Percentiles rank a stretch among this genome's conserved stretches.
phyloP scores from a whole-genome alignment of 2,329 filamentous ascomycete genomes.

The Microsporum audouinii region DNA sequence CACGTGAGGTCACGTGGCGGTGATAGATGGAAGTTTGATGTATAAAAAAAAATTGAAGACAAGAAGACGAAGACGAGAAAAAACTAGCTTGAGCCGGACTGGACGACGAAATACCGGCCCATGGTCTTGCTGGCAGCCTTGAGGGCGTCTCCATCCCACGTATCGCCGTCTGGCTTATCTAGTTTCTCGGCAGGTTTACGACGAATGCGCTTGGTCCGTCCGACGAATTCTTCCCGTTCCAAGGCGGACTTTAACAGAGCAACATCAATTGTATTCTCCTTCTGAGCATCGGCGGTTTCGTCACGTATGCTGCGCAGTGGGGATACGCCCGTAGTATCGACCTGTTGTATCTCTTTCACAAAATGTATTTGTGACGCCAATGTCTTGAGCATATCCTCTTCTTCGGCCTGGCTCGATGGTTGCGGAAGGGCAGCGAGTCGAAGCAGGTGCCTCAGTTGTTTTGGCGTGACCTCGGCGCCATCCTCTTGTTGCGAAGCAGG shows the following conservation, averaged over 20 bases:
- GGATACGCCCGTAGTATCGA: conserved; percentile 60
- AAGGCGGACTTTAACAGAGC: conserved; percentile 29
- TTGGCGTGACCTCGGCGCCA: conserved; percentile 43
- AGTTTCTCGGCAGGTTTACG: conserved; percentile 24
- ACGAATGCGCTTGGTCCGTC: conserved; percentile 38
- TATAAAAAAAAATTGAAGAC: not conserved
- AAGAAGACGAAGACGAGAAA: not conserved
- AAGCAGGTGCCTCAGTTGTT: conserved; percentile 70
- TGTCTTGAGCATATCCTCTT: conserved; percentile 59
- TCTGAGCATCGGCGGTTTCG: conserved; percentile 37
- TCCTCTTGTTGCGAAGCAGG: conserved; percentile 21
- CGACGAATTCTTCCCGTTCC: conserved; percentile 31
- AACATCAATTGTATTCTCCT: conserved; percentile 31
- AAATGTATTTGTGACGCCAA: conserved; percentile 79
- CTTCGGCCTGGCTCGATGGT: conserved; percentile 51
- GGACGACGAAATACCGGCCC: conserved; percentile 67
- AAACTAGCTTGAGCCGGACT: conserved; percentile 24
- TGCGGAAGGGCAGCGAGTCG: conserved; percentile 77
- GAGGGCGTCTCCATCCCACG: conserved; percentile 60
- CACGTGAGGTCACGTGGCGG: not conserved
- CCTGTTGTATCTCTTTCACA: conserved; percentile 70
- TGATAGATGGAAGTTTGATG: not conserved
- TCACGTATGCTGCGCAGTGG: conserved; percentile 73
- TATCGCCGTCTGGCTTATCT: conserved; percentile 33
- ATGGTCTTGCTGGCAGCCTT: conserved; percentile 53